Percentiles rank a stretch among this genome's conserved stretches.
Conservation (phyloP, 2,329 filamentous ascomycete species). For the Mollisia scopiformis region DNA sequence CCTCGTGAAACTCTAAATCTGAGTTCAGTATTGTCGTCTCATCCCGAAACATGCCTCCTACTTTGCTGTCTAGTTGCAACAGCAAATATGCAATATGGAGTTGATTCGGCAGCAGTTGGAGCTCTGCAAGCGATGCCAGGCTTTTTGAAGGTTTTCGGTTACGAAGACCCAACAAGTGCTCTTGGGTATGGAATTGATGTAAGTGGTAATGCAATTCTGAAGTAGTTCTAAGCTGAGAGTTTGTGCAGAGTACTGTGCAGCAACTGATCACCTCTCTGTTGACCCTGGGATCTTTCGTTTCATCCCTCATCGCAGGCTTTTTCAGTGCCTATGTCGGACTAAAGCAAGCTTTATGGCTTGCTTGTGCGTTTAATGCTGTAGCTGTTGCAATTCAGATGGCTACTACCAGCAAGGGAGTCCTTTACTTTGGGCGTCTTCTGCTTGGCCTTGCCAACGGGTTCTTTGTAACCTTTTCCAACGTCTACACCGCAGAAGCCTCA, state of each 20-base stretch:
- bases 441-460: constrained; percentile 49
- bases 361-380: constrained; percentile 47
- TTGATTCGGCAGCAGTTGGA: constrained; percentile 50
- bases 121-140: constrained; percentile 54
- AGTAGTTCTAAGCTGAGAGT: background rate
- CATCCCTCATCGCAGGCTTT: constrained; percentile 45
- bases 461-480: constrained; percentile 50
- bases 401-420: constrained; percentile 42
- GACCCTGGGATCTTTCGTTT: constrained; percentile 50
- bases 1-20: background rate
- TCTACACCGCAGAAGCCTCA: constrained; percentile 50
- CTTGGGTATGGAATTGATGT: constrained; percentile 25
- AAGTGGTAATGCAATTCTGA: background rate
- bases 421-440: constrained; percentile 50
- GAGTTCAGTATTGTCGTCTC: background rate
- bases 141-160: constrained; percentile 53
- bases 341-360: constrained; percentile 44
- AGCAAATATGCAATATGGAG: constrained; percentile 50
- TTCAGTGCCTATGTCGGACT: constrained; percentile 41
- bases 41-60: constrained; percentile 8
- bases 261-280: constrained; percentile 53
- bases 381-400: constrained; percentile 49
- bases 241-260: constrained; percentile 43
- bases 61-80: constrained; percentile 20
- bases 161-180: constrained; percentile 29